Conservation (phyloP, 352 stramenopile genomes). For the Plasmopara viticola region DNA sequence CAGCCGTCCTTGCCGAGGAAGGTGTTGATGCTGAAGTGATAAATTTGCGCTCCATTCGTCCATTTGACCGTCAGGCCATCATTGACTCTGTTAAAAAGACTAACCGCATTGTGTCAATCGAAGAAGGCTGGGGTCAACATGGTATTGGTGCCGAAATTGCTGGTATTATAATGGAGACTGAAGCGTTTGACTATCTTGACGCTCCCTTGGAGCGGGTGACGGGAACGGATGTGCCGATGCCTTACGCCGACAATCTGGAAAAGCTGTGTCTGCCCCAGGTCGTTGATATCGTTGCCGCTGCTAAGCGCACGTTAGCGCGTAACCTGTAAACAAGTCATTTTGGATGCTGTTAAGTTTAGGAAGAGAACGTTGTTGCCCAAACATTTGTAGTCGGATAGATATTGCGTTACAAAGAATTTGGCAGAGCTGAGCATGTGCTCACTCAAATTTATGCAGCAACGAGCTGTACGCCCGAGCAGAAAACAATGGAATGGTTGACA, state of each 20-base stretch:
- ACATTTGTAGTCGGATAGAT: neutral
- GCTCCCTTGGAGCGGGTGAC: slow-evolving; percentile 96
- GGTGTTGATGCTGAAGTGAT: slow-evolving; percentile 96
- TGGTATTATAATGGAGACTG: slow-evolving; percentile 96
- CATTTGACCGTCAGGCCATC: slow-evolving; percentile 96
- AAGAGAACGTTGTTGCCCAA: neutral
- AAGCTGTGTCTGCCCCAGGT: slow-evolving; percentile 91
- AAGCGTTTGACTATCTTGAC: slow-evolving; percentile 99
- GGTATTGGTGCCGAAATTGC: slow-evolving; percentile 97
- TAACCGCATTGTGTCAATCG: slow-evolving; percentile 94
- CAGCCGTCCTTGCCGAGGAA: slow-evolving; percentile 89
- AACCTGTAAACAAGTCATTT: slow-evolving; percentile 49
- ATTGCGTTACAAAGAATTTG: no score
- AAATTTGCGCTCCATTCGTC: slow-evolving; percentile 90
- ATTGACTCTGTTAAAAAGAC: slow-evolving; percentile 98
- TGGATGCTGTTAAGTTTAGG: neutral
- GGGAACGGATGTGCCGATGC: slow-evolving; percentile 97
- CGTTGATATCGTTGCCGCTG: slow-evolving; percentile 90
- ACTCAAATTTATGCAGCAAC: no score
- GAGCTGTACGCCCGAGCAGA: no score
- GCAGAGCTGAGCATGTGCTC: no score
- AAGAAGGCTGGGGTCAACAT: slow-evolving; percentile 96
- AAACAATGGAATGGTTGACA: no score
- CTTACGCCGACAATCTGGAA: slow-evolving; percentile 97
- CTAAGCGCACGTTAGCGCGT: slow-evolving; percentile 83